Base-by-base conservation (phyloP, 2,329 filamentous ascomycete species). In the Pseudopithomyces maydicus region DNA sequence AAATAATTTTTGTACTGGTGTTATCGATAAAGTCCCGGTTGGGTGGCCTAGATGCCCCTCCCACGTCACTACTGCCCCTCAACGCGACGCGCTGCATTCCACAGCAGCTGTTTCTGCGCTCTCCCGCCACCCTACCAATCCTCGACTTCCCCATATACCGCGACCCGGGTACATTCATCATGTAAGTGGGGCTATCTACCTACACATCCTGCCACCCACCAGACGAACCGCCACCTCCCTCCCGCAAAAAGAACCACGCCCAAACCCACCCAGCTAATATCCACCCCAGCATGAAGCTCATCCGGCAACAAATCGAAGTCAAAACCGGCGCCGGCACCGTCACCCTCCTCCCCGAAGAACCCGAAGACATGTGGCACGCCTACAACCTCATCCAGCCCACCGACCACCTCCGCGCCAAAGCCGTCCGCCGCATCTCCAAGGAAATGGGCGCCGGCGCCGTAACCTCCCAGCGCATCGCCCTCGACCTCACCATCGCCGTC, bases 281-380 rank as follows among this genome's bases (percentile, higher is more conserved):
- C n/a, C 29, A 8, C 2, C 26, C 26, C 26, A 14, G 52, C 15
- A 91, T 91, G 88, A 83, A 84, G 56, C 80, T 90, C 42, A 82
- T 90, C 65, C 89, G 87, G 71, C 84, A 87, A 58, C 82, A 84
- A 57, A 88, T 90, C 62, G 86, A 89, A 56, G 63, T 71, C 66
- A 84, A 84, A 57, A 83, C 88, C 74, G 87, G 87, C 76, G 85
- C 85, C 1, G 89, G 89, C 26, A 69, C 79, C 32, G 86, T 88
- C 52, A 89, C 86, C 6, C 79, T 91, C 52, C 82, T 86, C 57
- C 89, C 89, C 2, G 88, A 90, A 74, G 88, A 90, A 73, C 86
- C 88, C 49, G 89, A 91, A 77, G 89, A 91, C 66, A 91, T 91
- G 88, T 91, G 89, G 89, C 88, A 90, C 71, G 85, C 86, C 62